Percentiles rank a stretch among this genome's conserved stretches.
These are phyloP conservation scores for Pseudonectria buxi DNA, from an alignment of 2,329 filamentous ascomycete species.

Conservation along the genomic window DNA sequence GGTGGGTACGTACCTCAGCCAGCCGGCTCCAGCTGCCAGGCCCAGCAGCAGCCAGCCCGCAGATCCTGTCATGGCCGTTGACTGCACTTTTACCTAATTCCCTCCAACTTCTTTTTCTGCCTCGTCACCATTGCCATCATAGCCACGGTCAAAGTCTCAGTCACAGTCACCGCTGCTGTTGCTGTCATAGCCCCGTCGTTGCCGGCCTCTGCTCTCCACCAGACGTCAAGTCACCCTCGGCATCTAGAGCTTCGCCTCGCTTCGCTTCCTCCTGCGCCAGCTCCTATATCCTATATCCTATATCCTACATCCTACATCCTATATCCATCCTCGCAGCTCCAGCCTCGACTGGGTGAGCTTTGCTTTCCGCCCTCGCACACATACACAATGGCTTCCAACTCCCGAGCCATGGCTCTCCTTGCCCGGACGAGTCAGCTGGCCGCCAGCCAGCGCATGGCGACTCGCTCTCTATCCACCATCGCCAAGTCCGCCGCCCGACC, in stretches of 20 bases:
- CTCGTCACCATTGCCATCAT: no score
- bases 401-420: conserved; percentile 35
- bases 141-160: no score
- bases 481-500: conserved; percentile 24
- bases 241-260: neutral
- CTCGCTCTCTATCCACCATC: conserved; percentile 28
- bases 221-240: neutral
- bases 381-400: conserved; percentile 38
- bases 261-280: neutral
- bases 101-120: no score
- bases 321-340: no score
- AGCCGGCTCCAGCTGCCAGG: no score
- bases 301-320: neutral
- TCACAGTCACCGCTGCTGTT: no score
- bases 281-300: neutral
- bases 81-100: no score
- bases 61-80: no score
- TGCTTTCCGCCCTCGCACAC: conserved; percentile 1
- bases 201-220: no score
- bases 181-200: no score
- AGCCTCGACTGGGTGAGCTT: conserved; percentile 1
- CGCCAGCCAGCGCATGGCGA: conserved; percentile 22
- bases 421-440: conserved; percentile 25
- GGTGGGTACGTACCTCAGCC: no score
- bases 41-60: no score